Percentiles rank a stretch among this genome's conserved stretches.
Evolutionary conservation across 169 alveolate species (phyloP).

Genomic region (Plasmodium malariae): DNA sequence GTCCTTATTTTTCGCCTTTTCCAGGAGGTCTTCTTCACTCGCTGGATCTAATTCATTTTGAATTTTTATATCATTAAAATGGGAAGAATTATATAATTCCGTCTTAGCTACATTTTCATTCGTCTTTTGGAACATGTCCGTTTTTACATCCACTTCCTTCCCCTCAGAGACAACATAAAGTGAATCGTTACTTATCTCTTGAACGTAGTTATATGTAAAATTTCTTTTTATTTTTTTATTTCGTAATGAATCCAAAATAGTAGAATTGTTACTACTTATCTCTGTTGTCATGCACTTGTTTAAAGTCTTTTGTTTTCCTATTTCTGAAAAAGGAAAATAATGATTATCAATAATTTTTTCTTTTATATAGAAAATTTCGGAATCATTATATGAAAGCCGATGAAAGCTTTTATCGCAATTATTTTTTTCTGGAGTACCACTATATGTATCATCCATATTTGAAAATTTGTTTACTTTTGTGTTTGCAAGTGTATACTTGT

Average conservation of each 20-base stretch:
- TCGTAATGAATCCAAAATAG: neutral
- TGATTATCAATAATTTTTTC: neutral
- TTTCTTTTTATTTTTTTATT: neutral
- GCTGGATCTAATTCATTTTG: neutral
- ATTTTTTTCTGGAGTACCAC: neutral
- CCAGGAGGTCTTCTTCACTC: neutral
- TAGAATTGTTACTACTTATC: neutral
- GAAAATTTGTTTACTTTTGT: neutral
- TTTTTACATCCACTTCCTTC: neutral
- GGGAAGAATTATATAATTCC: neutral
- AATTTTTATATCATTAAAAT: neutral
- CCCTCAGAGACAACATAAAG: neutral
- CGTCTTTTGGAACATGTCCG: neutral
- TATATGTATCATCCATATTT: neutral
- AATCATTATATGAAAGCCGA: too few species aligned
- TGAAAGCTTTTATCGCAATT: neutral
- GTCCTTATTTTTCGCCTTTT: neutral
- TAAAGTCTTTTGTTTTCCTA: neutral
- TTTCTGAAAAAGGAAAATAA: neutral
- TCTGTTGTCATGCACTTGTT: neutral
- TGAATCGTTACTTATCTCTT: neutral
- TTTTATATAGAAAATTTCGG: too few species aligned
- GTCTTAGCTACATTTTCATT: neutral
- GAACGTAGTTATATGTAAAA: neutral
- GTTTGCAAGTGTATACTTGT: neutral